Conservation (phyloP, 2,329 filamentous ascomycete species). For the Fusarium nisikadoi region DNA sequence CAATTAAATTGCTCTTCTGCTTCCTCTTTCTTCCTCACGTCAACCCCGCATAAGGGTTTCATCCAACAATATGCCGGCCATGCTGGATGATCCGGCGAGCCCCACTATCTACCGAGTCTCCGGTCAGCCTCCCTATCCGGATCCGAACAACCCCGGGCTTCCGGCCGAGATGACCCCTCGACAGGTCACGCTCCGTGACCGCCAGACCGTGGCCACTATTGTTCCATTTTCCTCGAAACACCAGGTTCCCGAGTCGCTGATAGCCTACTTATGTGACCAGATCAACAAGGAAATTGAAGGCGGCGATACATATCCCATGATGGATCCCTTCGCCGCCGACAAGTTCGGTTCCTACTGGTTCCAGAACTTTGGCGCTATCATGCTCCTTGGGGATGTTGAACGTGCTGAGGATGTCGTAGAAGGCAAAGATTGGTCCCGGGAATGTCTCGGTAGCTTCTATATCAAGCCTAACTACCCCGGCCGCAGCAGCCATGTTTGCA, state of each 20-base stretch:
- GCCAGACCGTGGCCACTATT: slow-evolving; percentile 84
- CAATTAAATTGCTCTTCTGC: slow-evolving; percentile 12
- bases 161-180: slow-evolving; percentile 76
- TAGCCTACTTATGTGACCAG: slow-evolving; percentile 83
- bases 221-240: slow-evolving; percentile 82
- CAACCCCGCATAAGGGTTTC: slow-evolving; percentile 17
- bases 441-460: slow-evolving; percentile 90
- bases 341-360: slow-evolving; percentile 89
- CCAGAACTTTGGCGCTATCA: slow-evolving; percentile 87
- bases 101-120: slow-evolving; percentile 77
- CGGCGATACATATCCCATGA: slow-evolving; percentile 92
- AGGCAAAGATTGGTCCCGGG: slow-evolving; percentile 78
- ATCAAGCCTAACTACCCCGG: slow-evolving; percentile 95
- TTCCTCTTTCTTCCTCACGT: neutral
- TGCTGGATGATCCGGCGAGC: slow-evolving; percentile 79
- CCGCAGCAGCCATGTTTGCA: slow-evolving; percentile 90
- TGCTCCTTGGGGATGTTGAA: slow-evolving; percentile 82
- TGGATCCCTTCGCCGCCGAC: slow-evolving; percentile 77
- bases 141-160: slow-evolving; percentile 69
- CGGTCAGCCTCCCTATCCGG: slow-evolving; percentile 72
- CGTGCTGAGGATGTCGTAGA: slow-evolving; percentile 67
- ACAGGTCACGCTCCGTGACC: slow-evolving; percentile 84
- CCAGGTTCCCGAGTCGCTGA: slow-evolving; percentile 79
- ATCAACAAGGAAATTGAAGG: slow-evolving; percentile 91
- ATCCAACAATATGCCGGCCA: slow-evolving; percentile 72